phyloP scores from a whole-genome alignment of 2,329 filamentous ascomycete species.

The Claviceps sp. region DNA sequence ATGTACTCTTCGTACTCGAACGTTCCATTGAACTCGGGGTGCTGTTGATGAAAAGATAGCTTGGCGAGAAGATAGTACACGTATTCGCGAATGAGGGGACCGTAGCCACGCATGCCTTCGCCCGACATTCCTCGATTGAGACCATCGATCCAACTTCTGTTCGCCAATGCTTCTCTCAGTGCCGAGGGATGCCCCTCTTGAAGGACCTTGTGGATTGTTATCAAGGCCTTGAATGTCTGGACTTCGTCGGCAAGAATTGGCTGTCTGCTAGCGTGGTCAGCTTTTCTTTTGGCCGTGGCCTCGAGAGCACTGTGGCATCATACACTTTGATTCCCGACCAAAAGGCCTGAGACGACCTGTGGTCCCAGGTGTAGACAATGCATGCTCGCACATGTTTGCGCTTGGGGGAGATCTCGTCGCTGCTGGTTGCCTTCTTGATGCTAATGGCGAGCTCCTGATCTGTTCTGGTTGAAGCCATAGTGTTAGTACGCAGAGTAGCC shows the following conservation, averaged over 20 bases:
- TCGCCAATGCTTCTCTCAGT: slow-evolving; percentile 75
- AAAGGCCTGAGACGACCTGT: slow-evolving; percentile 88
- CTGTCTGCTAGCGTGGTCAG: slow-evolving; percentile 42
- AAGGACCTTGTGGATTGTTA: slow-evolving; percentile 92
- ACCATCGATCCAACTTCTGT: slow-evolving; percentile 85
- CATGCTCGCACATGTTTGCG: slow-evolving; percentile 94
- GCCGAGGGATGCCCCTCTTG: slow-evolving; percentile 90
- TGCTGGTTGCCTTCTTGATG: slow-evolving; percentile 56
- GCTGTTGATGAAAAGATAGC: slow-evolving; percentile 89
- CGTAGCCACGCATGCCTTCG: slow-evolving; percentile 82
- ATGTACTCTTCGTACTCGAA: slow-evolving; percentile 99
- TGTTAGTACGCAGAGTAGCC: background rate
- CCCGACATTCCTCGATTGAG: slow-evolving; percentile 71
- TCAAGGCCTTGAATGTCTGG: slow-evolving; percentile 96
- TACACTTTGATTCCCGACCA: slow-evolving; percentile 99
- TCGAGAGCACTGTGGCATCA: slow-evolving; percentile 22
- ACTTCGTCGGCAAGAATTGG: slow-evolving; percentile 97
- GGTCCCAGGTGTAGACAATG: slow-evolving; percentile 98
- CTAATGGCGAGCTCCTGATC: slow-evolving; percentile 57
- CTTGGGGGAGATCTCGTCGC: slow-evolving; percentile 55
- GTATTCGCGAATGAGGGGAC: slow-evolving; percentile 88
- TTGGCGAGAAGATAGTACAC: slow-evolving; percentile 92
- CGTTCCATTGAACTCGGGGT: slow-evolving; percentile 95
- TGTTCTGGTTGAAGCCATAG: slow-evolving; percentile 31
- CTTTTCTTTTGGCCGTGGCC: background rate